Evolutionary conservation across 106 monocot genomes (phyloP), one percentile per base, ranked within the genome.

Genomic region (Dendrobium officinale): DNA sequence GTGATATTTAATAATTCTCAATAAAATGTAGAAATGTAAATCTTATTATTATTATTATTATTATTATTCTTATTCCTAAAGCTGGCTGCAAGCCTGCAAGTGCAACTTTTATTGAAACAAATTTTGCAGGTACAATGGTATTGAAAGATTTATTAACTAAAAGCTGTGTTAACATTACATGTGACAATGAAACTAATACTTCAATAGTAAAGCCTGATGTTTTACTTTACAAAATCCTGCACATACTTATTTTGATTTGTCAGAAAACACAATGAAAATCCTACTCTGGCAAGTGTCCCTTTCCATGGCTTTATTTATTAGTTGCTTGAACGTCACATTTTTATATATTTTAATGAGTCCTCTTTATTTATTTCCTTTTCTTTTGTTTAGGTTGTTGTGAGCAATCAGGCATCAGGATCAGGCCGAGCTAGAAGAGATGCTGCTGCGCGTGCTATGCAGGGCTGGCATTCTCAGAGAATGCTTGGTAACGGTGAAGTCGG

Each of bases 371-470:
- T 73, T 73, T 4, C 4, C 76, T 74, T 61, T 74, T 74, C 43
- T 29, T 74, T 74, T 74, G 5, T 20, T 43, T 84, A 92, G 92
- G 82, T 83, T 40, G 83, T 78, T 40, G 83, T 78, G 41, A 82
- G 64, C 19, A 85, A 64, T 77, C 93, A 91, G 75, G 83, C 88
- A 80, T 83, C 89, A 54, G 91, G 92, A 43, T 74, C 98, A 43
- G 94, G 98, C 76, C 91, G 98, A 77, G 91, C 92, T 24, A 92
- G 92, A 84, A 84, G 98, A 72, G 98, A 98, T 85, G 89, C 98
- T 90, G 98, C 98, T 73, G 86, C 91, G 74, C 90, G 98, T 77
- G 98, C 98, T 5, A 98, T 98, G 98, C 94, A 98, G 80, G 98
- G 94, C 43, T 98, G 98, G 98, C 94, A 98, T 64, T 91, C 92